These are phyloP conservation scores for Echria macrotheca DNA, from an alignment of 495 filamentous ascomycete genomes.

Conservation along the genomic window DNA sequence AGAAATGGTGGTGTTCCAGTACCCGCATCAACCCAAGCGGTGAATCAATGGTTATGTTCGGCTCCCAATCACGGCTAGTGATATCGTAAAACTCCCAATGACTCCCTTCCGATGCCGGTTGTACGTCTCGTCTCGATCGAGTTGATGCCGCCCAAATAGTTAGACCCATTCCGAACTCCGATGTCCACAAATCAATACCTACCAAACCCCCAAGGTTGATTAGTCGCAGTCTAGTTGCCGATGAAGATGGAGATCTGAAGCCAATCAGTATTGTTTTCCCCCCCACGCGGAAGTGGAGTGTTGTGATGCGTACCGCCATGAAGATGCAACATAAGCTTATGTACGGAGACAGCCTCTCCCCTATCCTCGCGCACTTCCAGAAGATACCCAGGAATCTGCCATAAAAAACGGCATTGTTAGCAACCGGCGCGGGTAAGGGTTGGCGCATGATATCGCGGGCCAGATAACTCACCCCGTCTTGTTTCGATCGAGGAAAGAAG, in stretches of 20 bases:
- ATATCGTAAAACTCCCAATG: too few species aligned
- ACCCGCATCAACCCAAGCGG: too few species aligned
- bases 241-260: conserved; percentile 13
- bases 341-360: conserved; percentile 91
- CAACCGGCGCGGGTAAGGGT: neutral
- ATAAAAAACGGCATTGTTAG: conserved; percentile 12
- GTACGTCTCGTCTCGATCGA: too few species aligned
- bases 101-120: too few species aligned
- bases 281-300: neutral
- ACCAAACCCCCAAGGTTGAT: too few species aligned
- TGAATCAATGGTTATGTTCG: too few species aligned
- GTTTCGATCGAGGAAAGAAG: conserved; percentile 87
- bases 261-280: neutral
- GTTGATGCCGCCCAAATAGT: too few species aligned
- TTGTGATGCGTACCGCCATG: conserved; percentile 69
- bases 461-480: conserved; percentile 69
- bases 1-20: too few species aligned
- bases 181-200: too few species aligned
- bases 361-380: conserved; percentile 94
- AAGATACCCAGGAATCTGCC: conserved; percentile 78
- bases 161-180: too few species aligned
- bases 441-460: neutral
- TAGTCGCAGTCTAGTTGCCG: too few species aligned
- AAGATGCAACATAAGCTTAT: conserved; percentile 89
- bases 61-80: too few species aligned